Conservation (phyloP, 164 flowering plant species). For the Tetrastigma voinierianum region DNA sequence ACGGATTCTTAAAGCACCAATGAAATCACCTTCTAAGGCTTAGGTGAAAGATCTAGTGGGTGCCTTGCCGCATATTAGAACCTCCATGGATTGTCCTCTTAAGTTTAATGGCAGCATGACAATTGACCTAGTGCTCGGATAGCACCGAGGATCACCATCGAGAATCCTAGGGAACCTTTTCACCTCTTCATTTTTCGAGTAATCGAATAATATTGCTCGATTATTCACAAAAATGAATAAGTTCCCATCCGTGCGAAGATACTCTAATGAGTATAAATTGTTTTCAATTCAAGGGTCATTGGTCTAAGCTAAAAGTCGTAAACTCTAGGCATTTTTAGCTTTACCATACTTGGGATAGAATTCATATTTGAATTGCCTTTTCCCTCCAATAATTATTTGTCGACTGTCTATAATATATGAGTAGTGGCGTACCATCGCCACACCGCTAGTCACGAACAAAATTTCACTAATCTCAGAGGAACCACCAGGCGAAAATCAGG, state of each 20-base stretch:
- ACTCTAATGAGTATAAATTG: constrained; percentile 62
- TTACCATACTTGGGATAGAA: too few relatives aligned
- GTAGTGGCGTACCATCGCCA: too few relatives aligned
- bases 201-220: constrained; percentile 51
- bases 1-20: constrained; percentile 40
- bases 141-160: constrained; percentile 57
- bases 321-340: too few relatives aligned
- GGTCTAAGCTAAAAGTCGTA: too few relatives aligned
- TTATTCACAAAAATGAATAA: constrained; percentile 63
- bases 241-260: constrained; percentile 50
- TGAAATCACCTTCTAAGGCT: constrained; percentile 21
- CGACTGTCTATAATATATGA: too few relatives aligned
- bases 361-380: too few relatives aligned
- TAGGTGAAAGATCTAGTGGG: constrained; percentile 32
- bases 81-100: constrained; percentile 13
- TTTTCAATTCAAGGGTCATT: constrained; percentile 45
- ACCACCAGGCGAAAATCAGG: too few relatives aligned
- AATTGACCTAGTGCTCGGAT: constrained; percentile 68
- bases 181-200: constrained; percentile 25
- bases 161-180: constrained; percentile 47
- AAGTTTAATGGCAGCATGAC: constrained; percentile 55
- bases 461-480: too few relatives aligned
- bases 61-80: constrained; percentile 57
- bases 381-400: too few relatives aligned
- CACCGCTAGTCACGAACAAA: too few relatives aligned